Evolutionary conservation across 2,329 filamentous ascomycete species (phyloP).

Genomic region (Cercospora sojina): DNA sequence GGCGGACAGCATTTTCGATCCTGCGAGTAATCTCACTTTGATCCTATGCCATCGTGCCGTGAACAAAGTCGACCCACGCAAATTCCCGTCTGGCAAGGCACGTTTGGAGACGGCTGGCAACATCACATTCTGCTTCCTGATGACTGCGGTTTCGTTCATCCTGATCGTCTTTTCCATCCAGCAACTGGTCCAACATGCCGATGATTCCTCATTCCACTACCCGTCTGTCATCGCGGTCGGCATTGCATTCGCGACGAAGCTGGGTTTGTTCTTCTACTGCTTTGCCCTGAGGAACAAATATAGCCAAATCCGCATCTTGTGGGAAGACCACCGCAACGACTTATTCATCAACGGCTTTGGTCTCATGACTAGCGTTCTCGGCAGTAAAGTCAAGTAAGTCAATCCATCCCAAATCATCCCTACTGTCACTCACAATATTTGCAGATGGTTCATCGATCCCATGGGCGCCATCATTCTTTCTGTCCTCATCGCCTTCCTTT

Average conservation of each 20-base stretch:
- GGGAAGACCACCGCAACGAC: constrained; percentile 97
- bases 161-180: constrained; percentile 83
- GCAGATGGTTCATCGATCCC: constrained; percentile 86
- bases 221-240: constrained; percentile 82
- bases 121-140: constrained; percentile 93
- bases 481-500: constrained; percentile 72
- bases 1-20: constrained; percentile 94
- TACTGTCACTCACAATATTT: neutral
- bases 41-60: constrained; percentile 87
- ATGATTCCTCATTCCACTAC: constrained; percentile 68
- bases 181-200: constrained; percentile 58
- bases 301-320: constrained; percentile 85
- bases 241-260: constrained; percentile 81
- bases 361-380: constrained; percentile 87
- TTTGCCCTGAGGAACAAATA: constrained; percentile 89
- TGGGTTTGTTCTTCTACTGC: constrained; percentile 84
- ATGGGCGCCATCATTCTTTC: constrained; percentile 85
- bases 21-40: constrained; percentile 73
- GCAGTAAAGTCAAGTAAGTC: constrained; percentile 66
- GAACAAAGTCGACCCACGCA: constrained; percentile 76
- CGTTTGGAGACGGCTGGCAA: constrained; percentile 94
- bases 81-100: constrained; percentile 89
- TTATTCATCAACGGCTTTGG: constrained; percentile 90
- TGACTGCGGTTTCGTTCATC: constrained; percentile 88
- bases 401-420: neutral